Percentiles rank a stretch among this genome's conserved stretches.
phyloP scores from a whole-genome alignment of 2,329 filamentous ascomycete genomes.

The Hymenoscyphus scutula region DNA sequence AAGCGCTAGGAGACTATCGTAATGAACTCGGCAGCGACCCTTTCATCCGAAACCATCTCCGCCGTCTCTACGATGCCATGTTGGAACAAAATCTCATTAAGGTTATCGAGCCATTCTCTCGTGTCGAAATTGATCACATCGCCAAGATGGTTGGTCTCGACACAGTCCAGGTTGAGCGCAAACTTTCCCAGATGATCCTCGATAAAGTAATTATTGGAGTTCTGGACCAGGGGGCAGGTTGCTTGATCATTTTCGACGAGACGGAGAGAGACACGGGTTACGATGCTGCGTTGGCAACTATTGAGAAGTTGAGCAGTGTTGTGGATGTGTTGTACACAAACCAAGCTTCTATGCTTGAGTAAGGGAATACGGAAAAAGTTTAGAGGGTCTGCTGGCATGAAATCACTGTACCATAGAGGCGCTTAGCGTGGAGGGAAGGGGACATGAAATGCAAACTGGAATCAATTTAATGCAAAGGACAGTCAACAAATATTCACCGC shows the following conservation, averaged over 20 bases:
- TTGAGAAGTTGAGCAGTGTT: conserved; percentile 95
- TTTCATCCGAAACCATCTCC: conserved; percentile 96
- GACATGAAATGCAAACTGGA: background rate
- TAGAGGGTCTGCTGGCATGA: conserved; percentile 14
- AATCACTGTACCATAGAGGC: conserved; percentile 34
- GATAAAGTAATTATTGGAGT: conserved; percentile 99
- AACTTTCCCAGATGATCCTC: conserved; percentile 98
- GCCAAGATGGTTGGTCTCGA: conserved; percentile 97
- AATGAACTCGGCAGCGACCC: conserved; percentile 91
- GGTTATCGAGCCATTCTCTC: conserved; percentile 97
- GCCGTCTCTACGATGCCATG: conserved; percentile 96
- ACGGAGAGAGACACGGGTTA: conserved; percentile 90
- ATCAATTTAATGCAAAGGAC: background rate
- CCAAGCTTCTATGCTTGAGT: conserved; percentile 94
- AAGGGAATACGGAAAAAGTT: conserved; percentile 32
- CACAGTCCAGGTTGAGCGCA: conserved; percentile 94
- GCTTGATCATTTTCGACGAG: conserved; percentile 96
- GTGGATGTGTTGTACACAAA: conserved; percentile 98
- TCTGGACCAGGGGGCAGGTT: conserved; percentile 94
- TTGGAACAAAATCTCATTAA: conserved; percentile 99
- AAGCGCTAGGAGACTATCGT: conserved; percentile 82
- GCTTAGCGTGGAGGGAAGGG: conserved; percentile 12
- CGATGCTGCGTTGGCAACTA: conserved; percentile 88
- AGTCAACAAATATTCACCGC: too few species aligned
- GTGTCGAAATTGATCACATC: conserved; percentile 94